A percentile compares a stretch with the other conserved stretches of the same genome.
Evolutionary conservation across 768 basidiomycete species (phyloP).

Genomic region (Lactarius tabidus): DNA sequence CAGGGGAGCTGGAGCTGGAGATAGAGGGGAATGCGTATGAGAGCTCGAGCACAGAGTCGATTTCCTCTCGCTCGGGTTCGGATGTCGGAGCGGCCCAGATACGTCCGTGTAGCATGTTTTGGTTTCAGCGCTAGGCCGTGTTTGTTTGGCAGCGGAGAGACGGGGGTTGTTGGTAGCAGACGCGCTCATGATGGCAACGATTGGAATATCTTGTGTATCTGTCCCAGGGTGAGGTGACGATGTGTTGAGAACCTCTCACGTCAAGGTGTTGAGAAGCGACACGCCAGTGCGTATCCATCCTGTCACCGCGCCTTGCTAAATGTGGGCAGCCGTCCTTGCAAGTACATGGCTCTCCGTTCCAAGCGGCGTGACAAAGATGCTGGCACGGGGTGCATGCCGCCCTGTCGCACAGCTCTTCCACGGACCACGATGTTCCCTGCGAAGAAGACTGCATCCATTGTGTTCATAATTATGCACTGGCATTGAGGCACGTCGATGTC

Average conservation of each 20-base stretch:
- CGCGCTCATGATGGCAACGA: not conserved
- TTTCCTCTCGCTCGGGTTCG: constrained; percentile 20
- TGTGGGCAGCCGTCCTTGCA: constrained; percentile 78
- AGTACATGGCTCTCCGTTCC: constrained; percentile 70
- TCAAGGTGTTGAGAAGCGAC: constrained; percentile 54
- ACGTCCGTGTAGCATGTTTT: constrained; percentile 52
- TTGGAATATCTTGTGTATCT: not conserved
- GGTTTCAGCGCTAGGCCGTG: constrained; percentile 48
- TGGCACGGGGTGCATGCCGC: constrained; percentile 73
- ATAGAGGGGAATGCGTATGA: constrained; percentile 34
- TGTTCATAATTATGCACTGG: no score
- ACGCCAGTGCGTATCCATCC: not conserved
- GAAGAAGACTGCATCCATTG: constrained; percentile 59
- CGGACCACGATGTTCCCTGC: constrained; percentile 62
- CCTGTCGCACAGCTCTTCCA: constrained; percentile 93
- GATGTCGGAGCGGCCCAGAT: constrained; percentile 43
- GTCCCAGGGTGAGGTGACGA: not conserved
- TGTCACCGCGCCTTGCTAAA: constrained; percentile 79
- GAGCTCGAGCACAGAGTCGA: constrained; percentile 30
- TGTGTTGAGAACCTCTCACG: not conserved
- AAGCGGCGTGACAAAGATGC: constrained; percentile 65
- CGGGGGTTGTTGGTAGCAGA: not conserved
- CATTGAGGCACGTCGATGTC: no score
- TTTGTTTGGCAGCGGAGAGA: constrained; percentile 10
- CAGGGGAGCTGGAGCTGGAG: constrained; percentile 37